Conservation (phyloP, 140 eudicot species). For the Bidens hawaiensis region DNA sequence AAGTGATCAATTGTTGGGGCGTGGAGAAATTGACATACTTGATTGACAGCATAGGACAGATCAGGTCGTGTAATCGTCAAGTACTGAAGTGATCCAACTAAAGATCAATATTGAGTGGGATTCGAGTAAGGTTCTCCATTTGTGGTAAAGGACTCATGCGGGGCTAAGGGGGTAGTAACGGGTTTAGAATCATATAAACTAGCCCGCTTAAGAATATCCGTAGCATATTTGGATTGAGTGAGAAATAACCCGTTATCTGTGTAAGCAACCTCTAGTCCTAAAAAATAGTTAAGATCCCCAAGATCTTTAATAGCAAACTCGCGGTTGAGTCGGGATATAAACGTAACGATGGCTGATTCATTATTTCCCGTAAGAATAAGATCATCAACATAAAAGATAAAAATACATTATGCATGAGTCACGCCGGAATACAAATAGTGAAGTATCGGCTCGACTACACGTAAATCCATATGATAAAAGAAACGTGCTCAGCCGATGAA, state of each 20-base stretch:
- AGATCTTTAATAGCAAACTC: not conserved
- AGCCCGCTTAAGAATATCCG: too few relatives aligned
- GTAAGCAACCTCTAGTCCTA: too few relatives aligned
- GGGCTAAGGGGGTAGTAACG: too few relatives aligned
- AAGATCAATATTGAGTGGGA: not conserved
- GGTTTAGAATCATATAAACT: too few relatives aligned
- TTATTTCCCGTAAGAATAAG: not conserved
- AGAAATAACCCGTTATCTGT: too few relatives aligned
- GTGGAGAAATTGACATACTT: not conserved
- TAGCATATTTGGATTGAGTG: too few relatives aligned
- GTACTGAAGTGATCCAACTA: not conserved
- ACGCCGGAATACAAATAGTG: not conserved
- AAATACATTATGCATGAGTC: not conserved
- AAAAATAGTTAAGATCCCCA: not conserved
- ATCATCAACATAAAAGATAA: not conserved
- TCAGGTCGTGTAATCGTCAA: not conserved
- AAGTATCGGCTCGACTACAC: not conserved
- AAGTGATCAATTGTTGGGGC: not conserved
- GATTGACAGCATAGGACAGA: not conserved
- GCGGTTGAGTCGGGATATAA: not conserved
- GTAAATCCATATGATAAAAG: not conserved
- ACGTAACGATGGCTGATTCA: not conserved
- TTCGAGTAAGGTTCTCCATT: too few relatives aligned
- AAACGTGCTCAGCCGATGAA: not conserved
- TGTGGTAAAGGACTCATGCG: too few relatives aligned